Base-by-base conservation (phyloP, 2,329 filamentous ascomycete genomes). In the Diaporthe ilicicola region DNA sequence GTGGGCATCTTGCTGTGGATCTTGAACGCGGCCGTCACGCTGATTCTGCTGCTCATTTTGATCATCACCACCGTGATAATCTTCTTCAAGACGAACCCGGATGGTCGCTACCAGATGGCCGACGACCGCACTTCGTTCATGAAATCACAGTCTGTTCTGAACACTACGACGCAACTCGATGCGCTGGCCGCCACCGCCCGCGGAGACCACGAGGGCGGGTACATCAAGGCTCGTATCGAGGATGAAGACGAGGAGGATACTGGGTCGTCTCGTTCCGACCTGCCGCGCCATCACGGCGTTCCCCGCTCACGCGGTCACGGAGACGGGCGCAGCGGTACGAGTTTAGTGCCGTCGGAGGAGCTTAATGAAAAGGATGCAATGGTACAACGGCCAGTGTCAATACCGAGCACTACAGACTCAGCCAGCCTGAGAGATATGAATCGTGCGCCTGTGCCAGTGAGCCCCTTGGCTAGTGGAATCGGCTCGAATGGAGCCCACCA, bases 81-180 rank as follows among this genome's bases (percentile, higher is more conserved):
- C 62, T 88, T 96, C 74, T 88, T 93, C 77, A 92, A 93, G 72
- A 95, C 95, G 87, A 94, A 96, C 81, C 94, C 94, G 19, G 94
- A 97, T 78, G 93, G 90, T 27, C 90, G 94, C 70, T 97, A 97
- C 82, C 93, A 95, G 81, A 95, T 97, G 93, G 91, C 92, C 70
- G 94, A 97, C 78, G 94, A 97, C 82, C 91, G 94, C 76, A 92
- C 92, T 68, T 95, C 93, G 15, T 97, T 97, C 84, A 95, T 96
- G 88, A 96, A 96, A 84, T 95, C 93, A 32, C 92, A 94, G 78
- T 91, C 92, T 12, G 90, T 93, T 76, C 85, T 96, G 61, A 88
- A 81, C 19, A 81, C 82, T 37, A 92, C 91, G 17, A 95, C 92
- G 3, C 93, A 97, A 82, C 86, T 97, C 62, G 93, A 96, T 79